These are phyloP conservation scores for Escovopsis sp. DNA, from an alignment of 2,329 filamentous ascomycete species.

Conservation along the genomic window DNA sequence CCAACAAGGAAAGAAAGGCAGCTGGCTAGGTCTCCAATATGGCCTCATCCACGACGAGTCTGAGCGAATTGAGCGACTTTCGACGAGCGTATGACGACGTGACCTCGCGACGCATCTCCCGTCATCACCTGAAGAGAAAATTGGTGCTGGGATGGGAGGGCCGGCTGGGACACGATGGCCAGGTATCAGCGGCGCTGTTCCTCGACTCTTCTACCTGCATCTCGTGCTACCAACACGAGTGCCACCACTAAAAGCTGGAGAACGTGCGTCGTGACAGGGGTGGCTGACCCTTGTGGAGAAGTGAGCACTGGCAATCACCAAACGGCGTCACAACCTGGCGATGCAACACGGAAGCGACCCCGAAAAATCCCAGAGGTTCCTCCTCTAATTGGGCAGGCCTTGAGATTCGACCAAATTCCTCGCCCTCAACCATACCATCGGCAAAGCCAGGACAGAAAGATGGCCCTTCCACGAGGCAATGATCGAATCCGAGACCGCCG, in stretches of 20 bases:
- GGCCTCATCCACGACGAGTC: too few relatives aligned
- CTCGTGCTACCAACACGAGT: too few relatives aligned
- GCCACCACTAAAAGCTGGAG: neutral
- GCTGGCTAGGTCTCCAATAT: too few relatives aligned
- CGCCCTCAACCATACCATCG: neutral
- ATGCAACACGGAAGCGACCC: conserved; percentile 4
- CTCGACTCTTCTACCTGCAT: too few relatives aligned
- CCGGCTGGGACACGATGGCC: neutral
- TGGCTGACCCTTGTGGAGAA: conserved; percentile 8
- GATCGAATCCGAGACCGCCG: neutral
- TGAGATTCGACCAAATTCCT: conserved; percentile 1
- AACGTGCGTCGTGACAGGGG: conserved; percentile 8
- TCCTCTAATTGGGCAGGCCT: neutral
- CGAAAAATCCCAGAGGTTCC: conserved; percentile 4
- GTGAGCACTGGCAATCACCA: conserved; percentile 5
- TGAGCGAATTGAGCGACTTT: too few relatives aligned
- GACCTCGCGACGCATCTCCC: too few relatives aligned
- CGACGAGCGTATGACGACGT: too few relatives aligned
- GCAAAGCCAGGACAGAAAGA: neutral
- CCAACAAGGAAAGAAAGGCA: too few relatives aligned
- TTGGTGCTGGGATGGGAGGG: too few relatives aligned
- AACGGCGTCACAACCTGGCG: conserved; percentile 9
- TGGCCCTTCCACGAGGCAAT: too few relatives aligned
- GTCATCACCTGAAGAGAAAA: too few relatives aligned
- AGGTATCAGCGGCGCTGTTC: conserved; percentile 5